Evolutionary conservation across 371 early-diverging fungal species (phyloP).

Genomic region (Encephalitozoon cuniculi): DNA sequence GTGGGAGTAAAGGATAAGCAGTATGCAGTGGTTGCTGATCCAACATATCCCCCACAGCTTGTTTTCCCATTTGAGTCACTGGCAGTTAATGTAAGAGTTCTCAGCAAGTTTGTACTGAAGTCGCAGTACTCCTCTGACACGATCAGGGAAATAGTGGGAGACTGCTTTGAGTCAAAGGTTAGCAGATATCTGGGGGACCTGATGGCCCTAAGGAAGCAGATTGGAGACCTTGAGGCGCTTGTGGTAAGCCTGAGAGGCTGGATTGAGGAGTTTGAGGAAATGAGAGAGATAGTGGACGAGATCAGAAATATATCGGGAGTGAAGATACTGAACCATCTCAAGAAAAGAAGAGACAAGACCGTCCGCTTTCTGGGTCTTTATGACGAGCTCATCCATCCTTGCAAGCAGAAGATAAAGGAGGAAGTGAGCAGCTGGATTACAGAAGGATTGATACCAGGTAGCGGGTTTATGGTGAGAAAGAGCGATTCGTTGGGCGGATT

Average conservation of each 20-base stretch:
- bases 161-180: not conserved
- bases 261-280: not conserved
- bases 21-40: not conserved
- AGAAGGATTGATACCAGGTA: not conserved
- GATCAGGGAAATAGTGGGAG: constrained; percentile 2
- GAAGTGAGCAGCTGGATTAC: constrained; percentile 12
- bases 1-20: constrained; percentile 12
- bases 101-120: constrained; percentile 15
- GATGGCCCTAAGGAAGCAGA: not conserved
- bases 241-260: not conserved
- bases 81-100: constrained; percentile 11
- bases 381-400: not conserved
- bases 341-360: not conserved
- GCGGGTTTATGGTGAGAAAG: not conserved
- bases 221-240: not conserved
- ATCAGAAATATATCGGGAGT: not conserved
- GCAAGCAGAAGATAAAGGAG: not conserved
- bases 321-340: not conserved
- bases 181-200: not conserved
- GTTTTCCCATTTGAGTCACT: constrained; percentile 9
- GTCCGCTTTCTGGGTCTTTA: not conserved
- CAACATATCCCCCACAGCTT: constrained; percentile 1
- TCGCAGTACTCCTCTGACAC: not conserved
- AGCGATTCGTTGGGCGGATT: not conserved
- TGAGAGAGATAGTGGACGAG: constrained; percentile 1